phyloP scores from a whole-genome alignment of 176 grass and related monocot genomes.

The Hyparrhenia diplandra region DNA sequence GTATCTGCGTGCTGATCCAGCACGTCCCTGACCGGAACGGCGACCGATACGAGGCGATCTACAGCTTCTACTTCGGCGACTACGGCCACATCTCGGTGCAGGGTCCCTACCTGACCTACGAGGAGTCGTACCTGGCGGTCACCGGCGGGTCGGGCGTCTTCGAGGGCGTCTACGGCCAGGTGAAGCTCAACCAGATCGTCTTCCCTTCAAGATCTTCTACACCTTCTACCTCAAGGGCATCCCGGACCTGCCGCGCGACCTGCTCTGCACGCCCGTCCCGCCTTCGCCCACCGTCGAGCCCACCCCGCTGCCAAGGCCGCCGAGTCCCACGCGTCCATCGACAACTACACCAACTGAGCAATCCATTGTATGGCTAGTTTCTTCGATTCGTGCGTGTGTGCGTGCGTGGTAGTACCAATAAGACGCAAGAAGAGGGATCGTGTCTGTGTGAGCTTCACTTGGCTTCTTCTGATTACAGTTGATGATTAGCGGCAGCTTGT shows the following conservation, averaged over 20 bases:
- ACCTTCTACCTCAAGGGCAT: conserved; percentile 89
- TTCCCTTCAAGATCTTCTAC: conserved; percentile 91
- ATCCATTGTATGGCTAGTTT: too few relatives aligned
- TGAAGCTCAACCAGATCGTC: conserved; percentile 83
- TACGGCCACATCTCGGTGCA: conserved; percentile 86
- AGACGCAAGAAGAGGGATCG: background rate
- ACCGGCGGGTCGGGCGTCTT: conserved; percentile 78
- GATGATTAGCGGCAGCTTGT: background rate
- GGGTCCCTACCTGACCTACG: conserved; percentile 76
- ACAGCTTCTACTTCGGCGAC: conserved; percentile 88
- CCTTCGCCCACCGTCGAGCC: conserved; percentile 67
- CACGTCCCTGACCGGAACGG: conserved; percentile 83
- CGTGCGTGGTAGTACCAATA: background rate
- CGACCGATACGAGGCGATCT: conserved; percentile 81
- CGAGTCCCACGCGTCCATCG: conserved; percentile 54
- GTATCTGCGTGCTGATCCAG: conserved; percentile 78
- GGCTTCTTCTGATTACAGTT: background rate
- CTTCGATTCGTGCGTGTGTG: too few relatives aligned
- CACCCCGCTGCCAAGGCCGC: conserved; percentile 60
- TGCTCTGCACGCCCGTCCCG: conserved; percentile 75
- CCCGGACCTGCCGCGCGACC: conserved; percentile 60
- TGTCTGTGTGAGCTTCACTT: background rate
- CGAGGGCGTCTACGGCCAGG: conserved; percentile 74
- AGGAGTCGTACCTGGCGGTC: conserved; percentile 71
- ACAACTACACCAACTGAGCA: conserved; percentile 78